Conservation (phyloP, 108 stramenopile species). For the Mayamaea pseudoterrestris region DNA sequence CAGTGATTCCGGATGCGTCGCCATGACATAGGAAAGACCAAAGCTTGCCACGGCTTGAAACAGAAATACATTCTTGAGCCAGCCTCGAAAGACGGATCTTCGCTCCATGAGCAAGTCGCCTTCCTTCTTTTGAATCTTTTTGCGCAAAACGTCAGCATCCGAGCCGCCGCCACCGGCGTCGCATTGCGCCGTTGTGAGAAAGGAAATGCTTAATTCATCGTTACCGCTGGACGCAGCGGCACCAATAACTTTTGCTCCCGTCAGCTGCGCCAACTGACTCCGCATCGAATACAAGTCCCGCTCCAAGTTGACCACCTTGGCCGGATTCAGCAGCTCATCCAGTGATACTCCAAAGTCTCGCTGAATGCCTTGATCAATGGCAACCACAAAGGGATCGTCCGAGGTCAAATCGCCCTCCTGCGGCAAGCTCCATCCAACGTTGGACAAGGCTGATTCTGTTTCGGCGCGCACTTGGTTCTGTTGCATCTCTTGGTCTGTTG, state of each 20-base stretch:
- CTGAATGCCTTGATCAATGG: constrained; percentile 61
- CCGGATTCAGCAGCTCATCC: constrained; percentile 82
- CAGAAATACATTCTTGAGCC: constrained; percentile 90
- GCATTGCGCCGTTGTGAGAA: constrained; percentile 30
- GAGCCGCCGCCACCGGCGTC: constrained; percentile 65
- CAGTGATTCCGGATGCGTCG: constrained; percentile 48
- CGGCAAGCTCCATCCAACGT: constrained; percentile 55
- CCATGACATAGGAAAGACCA: constrained; percentile 80
- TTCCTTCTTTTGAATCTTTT: constrained; percentile 83
- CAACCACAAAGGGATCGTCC: constrained; percentile 67
- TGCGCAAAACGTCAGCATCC: constrained; percentile 42
- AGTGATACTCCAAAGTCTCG: constrained; percentile 56
- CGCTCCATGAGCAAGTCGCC: constrained; percentile 69
- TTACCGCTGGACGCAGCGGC: constrained; percentile 6
- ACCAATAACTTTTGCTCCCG: constrained; percentile 16
- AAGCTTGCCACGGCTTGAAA: constrained; percentile 82
- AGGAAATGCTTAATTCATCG: constrained; percentile 2
- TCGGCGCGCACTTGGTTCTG: constrained; percentile 28
- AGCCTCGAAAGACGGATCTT: constrained; percentile 85
- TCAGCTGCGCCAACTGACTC: constrained; percentile 42
- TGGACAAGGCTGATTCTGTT: constrained; percentile 47
- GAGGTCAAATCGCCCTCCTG: constrained; percentile 34
- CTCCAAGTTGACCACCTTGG: constrained; percentile 87
- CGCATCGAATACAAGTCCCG: constrained; percentile 72
- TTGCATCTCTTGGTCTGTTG: too few relatives aligned